phyloP scores from a whole-genome alignment of 2,329 filamentous ascomycete genomes.

The Penicillium sp. region DNA sequence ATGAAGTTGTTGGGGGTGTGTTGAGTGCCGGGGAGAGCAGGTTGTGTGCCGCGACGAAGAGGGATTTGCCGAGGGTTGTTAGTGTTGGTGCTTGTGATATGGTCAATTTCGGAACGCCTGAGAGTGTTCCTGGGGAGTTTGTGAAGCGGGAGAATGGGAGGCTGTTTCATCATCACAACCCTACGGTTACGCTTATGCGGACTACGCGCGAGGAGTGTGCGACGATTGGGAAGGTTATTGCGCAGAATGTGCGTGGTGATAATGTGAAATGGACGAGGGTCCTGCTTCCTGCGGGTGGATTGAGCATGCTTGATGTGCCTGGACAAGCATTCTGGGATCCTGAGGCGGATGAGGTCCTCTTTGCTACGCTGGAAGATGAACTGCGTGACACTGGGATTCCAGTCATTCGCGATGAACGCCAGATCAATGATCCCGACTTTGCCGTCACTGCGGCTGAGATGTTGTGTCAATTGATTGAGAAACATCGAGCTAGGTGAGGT shows the following conservation, averaged over 20 bases:
- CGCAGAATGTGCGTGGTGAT: slow-evolving; percentile 49
- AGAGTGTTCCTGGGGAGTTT: slow-evolving; percentile 49
- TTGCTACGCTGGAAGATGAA: slow-evolving; percentile 48
- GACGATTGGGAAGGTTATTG: slow-evolving; percentile 57
- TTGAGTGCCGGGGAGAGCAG: slow-evolving; percentile 59
- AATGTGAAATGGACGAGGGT: slow-evolving; percentile 43
- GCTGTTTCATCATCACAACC: slow-evolving; percentile 63
- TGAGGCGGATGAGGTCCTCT: slow-evolving; percentile 49
- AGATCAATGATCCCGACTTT: slow-evolving; percentile 34
- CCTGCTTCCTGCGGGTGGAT: slow-evolving; percentile 58
- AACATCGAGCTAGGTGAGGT: background rate
- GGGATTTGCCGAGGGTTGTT: slow-evolving; percentile 59
- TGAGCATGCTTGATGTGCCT: slow-evolving; percentile 60
- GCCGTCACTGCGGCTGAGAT: slow-evolving; percentile 26
- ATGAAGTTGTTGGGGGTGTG: slow-evolving; percentile 62
- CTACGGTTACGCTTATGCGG: slow-evolving; percentile 64
- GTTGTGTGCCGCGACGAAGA: slow-evolving; percentile 56
- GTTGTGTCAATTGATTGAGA: slow-evolving; percentile 19
- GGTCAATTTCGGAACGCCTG: slow-evolving; percentile 61
- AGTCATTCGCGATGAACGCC: slow-evolving; percentile 47
- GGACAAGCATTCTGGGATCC: slow-evolving; percentile 54
- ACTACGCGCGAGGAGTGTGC: slow-evolving; percentile 58
- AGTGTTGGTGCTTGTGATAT: slow-evolving; percentile 59
- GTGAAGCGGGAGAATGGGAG: slow-evolving; percentile 9
- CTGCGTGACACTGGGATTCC: slow-evolving; percentile 51